These are phyloP conservation scores for Eragrostis curvula DNA, from an alignment of 176 grass and related monocot genomes.

Conservation along the genomic window DNA sequence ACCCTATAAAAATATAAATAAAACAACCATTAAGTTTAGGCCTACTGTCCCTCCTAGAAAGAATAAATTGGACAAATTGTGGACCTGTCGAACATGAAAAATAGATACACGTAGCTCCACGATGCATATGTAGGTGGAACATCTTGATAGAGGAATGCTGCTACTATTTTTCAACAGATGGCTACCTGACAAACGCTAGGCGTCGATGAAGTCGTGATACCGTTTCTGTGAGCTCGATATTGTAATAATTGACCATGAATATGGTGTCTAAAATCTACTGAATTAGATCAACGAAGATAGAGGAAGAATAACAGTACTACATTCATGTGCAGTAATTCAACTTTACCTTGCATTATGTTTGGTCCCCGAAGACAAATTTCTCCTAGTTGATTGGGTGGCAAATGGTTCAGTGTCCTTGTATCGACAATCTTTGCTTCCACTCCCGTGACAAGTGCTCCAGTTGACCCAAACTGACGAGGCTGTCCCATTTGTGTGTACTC, in stretches of 20 bases:
- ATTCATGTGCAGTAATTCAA: background rate
- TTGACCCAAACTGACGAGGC: constrained; percentile 68
- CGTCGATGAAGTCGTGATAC: too few relatives aligned
- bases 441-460: constrained; percentile 65
- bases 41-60: background rate
- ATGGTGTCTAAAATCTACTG: too few relatives aligned
- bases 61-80: background rate
- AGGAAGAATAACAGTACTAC: too few relatives aligned
- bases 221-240: too few relatives aligned
- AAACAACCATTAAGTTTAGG: background rate
- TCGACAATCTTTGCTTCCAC: constrained; percentile 79
- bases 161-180: too few relatives aligned
- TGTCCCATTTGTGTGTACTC: constrained; percentile 56
- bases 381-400: constrained; percentile 81
- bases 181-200: too few relatives aligned
- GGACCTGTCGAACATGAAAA: background rate
- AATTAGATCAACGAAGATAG: background rate
- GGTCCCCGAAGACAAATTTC: constrained; percentile 84
- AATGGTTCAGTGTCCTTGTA: constrained; percentile 55
- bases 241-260: too few relatives aligned
- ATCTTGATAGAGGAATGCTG: too few relatives aligned
- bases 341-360: constrained; percentile 92
- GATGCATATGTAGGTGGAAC: too few relatives aligned
- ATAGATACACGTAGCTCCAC: too few relatives aligned
- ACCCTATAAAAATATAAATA: constrained; percentile 49